Base-by-base conservation (phyloP, 176 grass and related monocot genomes). In the Thalia dealbata region DNA sequence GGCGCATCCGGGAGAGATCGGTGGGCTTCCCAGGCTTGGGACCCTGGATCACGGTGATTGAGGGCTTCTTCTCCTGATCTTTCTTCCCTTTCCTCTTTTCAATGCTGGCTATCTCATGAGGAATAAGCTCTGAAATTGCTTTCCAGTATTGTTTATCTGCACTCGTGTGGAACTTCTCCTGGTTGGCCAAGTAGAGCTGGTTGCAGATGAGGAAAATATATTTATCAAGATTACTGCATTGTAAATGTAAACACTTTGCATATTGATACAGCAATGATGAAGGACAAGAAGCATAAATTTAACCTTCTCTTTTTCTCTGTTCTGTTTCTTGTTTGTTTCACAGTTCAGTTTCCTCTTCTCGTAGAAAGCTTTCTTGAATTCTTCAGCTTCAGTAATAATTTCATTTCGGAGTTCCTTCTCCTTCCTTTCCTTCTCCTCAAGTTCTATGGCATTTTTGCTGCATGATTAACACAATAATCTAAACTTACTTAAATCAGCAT, bases 71-170 rank as follows among this genome's bases (percentile, higher is more conserved):
- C 64, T 67, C 64, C 64, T 67, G 64, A 15, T 67, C 64, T 41
- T 67, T 67, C 64, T 67, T 67, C 7, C 32, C 32, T 67, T 30
- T 67, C 32, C 64, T 42, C 64, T 67, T 67, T 21, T 67, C 64
- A 10, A 67, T 67, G 29, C 21, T 67, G 64, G 64, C 64, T 35
- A 67, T 67, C 64, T 67, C 64, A 67, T 67, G 64, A 9, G 64
- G 64, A 8, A 67, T 67, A 41, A 67, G 64, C 32, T 67, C 64
- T 41, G 64, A 15, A 41, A 67, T 67, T 21, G 64, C 64, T 67
- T 67, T 67, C 64, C 64, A 67, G 32, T 67, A 67, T 67, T 67
- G 30, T 67, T 67, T 67, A 67, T 67, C 64, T 42, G 32, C 64
- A 41, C 18, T 67, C 10, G 64, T 30, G 14, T 67, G 64, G 64